Percentiles rank a stretch among this genome's conserved stretches.
Evolutionary conservation across 2,329 filamentous ascomycete species (phyloP).

Genomic region (Fusarium sp.): DNA sequence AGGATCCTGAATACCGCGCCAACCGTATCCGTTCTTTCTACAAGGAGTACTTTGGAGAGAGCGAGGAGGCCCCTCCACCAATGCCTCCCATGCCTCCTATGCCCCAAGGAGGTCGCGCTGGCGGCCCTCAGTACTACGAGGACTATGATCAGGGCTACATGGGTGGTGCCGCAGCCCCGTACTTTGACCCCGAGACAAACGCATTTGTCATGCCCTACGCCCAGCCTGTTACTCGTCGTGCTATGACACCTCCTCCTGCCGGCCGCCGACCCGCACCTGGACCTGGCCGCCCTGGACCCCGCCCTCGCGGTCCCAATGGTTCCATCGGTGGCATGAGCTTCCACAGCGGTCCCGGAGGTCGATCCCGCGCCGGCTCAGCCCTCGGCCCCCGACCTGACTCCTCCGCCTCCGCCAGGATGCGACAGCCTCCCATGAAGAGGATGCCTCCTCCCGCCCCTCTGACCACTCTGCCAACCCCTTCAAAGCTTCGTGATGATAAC

Average conservation of each 20-base stretch:
- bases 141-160: slow-evolving; percentile 79
- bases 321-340: slow-evolving; percentile 62
- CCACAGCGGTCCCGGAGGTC: slow-evolving; percentile 62
- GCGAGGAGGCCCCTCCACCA: slow-evolving; percentile 62
- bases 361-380: slow-evolving; percentile 64
- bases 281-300: slow-evolving; percentile 46
- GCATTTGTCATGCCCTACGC: slow-evolving; percentile 85
- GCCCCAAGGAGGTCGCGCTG: slow-evolving; percentile 39
- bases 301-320: slow-evolving; percentile 57
- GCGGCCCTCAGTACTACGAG: slow-evolving; percentile 71
- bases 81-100: slow-evolving; percentile 52
- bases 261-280: slow-evolving; percentile 57
- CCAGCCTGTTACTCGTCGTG: slow-evolving; percentile 85
- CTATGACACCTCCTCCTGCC: slow-evolving; percentile 92
- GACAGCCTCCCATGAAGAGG: slow-evolving; percentile 57
- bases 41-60: slow-evolving; percentile 98
- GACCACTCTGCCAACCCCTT: slow-evolving; percentile 82
- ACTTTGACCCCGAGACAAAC: slow-evolving; percentile 74
- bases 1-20: slow-evolving; percentile 92
- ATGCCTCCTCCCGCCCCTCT: slow-evolving; percentile 78
- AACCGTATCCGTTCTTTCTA: slow-evolving; percentile 99
- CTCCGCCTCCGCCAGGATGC: slow-evolving; percentile 65
- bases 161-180: slow-evolving; percentile 68
- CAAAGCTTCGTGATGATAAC: slow-evolving; percentile 83
- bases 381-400: slow-evolving; percentile 70